Conservation (phyloP, 1,284 basidiomycete species). For the Macrocybe sp. region DNA sequence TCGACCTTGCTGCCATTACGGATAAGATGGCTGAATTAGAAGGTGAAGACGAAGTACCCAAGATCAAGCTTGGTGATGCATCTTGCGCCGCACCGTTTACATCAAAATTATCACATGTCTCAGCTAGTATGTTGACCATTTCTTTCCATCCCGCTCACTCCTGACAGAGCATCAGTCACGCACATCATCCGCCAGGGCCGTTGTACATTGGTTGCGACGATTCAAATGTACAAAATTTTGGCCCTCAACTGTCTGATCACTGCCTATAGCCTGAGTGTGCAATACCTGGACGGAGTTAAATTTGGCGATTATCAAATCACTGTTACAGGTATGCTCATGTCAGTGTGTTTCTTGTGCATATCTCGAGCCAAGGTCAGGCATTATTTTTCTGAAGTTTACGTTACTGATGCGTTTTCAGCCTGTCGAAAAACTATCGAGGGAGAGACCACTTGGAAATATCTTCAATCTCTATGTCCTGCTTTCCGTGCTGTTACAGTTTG, state of each 20-base stretch:
- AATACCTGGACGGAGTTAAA: constrained; percentile 96
- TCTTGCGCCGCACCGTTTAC: constrained; percentile 97
- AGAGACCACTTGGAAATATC: constrained; percentile 90
- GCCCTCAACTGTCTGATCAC: constrained; percentile 95
- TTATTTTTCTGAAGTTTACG: not conserved
- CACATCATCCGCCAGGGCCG: constrained; percentile 96
- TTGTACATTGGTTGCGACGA: constrained; percentile 93
- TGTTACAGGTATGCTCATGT: constrained; percentile 93
- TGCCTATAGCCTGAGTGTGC: constrained; percentile 91
- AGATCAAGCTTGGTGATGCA: constrained; percentile 96
- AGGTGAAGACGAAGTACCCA: constrained; percentile 87
- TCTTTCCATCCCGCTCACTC: not conserved
- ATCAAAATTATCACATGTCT: constrained; percentile 90
- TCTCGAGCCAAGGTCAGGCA: constrained; percentile 85
- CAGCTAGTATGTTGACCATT: constrained; percentile 64
- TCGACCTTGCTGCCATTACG: constrained; percentile 84
- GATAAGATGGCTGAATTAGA: constrained; percentile 91
- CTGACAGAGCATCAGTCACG: constrained; percentile 54
- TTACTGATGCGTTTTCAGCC: constrained; percentile 43
- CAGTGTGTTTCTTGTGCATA: constrained; percentile 94
- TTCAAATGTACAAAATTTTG: constrained; percentile 99
- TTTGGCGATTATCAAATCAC: constrained; percentile 96
- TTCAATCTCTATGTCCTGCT: constrained; percentile 93
- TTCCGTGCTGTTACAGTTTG: constrained; percentile 88
- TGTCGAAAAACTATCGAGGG: constrained; percentile 86